phyloP scores from a whole-genome alignment of 2,329 filamentous ascomycete species.

The Hymenoscyphus salicellus region DNA sequence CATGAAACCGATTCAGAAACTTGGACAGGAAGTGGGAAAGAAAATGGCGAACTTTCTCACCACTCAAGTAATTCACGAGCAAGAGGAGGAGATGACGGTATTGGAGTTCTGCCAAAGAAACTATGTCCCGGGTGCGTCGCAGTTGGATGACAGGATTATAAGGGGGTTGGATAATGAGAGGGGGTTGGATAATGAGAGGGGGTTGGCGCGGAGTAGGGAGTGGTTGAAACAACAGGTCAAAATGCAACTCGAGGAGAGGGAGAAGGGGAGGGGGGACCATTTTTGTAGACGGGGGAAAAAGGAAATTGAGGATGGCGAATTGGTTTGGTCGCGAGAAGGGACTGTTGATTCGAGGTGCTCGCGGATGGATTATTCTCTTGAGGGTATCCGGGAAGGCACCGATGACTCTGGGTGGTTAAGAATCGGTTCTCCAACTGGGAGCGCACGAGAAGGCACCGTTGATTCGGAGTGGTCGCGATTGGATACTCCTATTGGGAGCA shows the following conservation, averaged over 20 bases:
- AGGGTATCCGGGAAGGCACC: no score
- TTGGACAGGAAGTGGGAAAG: background rate
- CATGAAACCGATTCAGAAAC: background rate
- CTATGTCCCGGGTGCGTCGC: background rate
- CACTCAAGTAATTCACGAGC: background rate
- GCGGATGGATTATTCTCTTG: no score
- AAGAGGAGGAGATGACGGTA: no score
- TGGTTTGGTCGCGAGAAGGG: no score
- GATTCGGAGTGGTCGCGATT: no score
- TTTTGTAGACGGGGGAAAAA: background rate
- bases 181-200: background rate
- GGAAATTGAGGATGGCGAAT: background rate
- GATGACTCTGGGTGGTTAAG: no score
- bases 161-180: background rate
- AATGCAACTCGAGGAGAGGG: background rate
- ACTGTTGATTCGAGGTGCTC: no score
- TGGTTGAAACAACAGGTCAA: background rate
- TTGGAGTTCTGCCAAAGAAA: no score
- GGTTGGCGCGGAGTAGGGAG: background rate
- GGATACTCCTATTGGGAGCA: no score
- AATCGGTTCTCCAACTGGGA: no score
- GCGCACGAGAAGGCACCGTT: no score
- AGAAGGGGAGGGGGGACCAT: background rate
- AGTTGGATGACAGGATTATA: background rate
- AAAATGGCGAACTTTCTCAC: background rate